A percentile compares a stretch with the other conserved stretches of the same genome.
Conservation (phyloP, 768 basidiomycete genomes). For the Boletus speciosus region DNA sequence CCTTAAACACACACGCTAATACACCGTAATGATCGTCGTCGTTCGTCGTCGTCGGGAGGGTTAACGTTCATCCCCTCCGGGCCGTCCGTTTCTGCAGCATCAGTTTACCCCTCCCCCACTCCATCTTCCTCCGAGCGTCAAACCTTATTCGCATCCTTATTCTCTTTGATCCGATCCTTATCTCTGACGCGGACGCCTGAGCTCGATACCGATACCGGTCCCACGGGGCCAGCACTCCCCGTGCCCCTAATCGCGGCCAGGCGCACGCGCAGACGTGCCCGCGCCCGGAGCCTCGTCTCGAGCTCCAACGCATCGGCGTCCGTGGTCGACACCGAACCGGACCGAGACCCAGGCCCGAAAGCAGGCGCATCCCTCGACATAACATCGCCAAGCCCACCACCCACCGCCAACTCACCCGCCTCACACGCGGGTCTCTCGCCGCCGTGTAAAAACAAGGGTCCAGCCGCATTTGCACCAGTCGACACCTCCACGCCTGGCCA, state of each 20-base stretch:
- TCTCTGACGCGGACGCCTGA: background rate
- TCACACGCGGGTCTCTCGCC: background rate
- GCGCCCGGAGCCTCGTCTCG: slow-evolving; percentile 46
- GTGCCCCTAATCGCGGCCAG: slow-evolving; percentile 43
- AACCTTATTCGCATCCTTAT: background rate
- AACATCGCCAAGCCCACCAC: background rate
- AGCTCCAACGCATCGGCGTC: slow-evolving; percentile 9
- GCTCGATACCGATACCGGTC: background rate
- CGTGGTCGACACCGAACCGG: background rate
- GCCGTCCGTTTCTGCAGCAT: background rate
- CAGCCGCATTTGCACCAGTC: background rate
- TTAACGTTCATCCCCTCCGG: background rate
- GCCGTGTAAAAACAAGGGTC: background rate
- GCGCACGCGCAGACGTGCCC: slow-evolving; percentile 46
- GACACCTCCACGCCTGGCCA: background rate
- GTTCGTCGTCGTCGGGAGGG: background rate
- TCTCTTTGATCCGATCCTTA: background rate
- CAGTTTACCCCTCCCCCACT: background rate
- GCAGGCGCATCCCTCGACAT: background rate
- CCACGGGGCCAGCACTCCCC: background rate
- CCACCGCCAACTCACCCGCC: background rate
- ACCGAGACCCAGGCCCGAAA: too few species aligned
- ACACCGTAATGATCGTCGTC: too few species aligned
- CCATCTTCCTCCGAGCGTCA: background rate
- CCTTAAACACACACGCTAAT: too few species aligned